Conservation (phyloP, 2,329 filamentous ascomycete genomes). For the Aspergillus tamarii region DNA sequence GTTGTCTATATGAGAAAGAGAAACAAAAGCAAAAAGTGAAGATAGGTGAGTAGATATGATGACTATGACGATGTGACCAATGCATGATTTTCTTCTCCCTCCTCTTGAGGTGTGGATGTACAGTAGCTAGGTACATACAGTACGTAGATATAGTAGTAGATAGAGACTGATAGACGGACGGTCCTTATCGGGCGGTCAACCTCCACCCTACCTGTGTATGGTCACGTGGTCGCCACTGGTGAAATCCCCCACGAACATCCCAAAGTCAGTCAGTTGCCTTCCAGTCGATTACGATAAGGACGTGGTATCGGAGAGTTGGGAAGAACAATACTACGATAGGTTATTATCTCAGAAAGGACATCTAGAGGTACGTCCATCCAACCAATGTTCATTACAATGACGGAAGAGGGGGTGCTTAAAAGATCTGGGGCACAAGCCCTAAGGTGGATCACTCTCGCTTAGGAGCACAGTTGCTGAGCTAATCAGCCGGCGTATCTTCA, state of each 20-base stretch:
- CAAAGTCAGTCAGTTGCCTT: not conserved
- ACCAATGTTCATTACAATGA: not conserved
- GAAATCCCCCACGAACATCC: not conserved
- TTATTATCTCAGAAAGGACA: not conserved
- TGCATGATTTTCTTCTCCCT: not conserved
- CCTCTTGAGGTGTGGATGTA: not conserved
- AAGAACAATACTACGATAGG: not conserved
- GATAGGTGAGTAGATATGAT: not conserved
- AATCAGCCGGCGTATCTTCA: conserved; percentile 42
- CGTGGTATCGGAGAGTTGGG: not conserved
- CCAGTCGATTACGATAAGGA: not conserved
- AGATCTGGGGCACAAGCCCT: conserved; percentile 38
- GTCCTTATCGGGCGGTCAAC: not conserved
- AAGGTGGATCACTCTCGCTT: conserved; percentile 44
- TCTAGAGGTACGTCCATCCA: not conserved
- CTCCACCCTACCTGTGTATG: too few species aligned
- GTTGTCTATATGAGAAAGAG: conserved; percentile 1
- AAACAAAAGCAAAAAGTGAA: not conserved
- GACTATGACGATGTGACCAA: not conserved
- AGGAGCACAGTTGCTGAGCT: conserved; percentile 43
- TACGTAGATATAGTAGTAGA: too few species aligned
- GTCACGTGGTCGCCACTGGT: not conserved
- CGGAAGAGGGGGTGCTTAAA: not conserved
- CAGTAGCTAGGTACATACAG: not conserved
- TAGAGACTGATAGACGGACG: not conserved